phyloP scores from a whole-genome alignment of 345 rosid species.

The Boechera stricta region DNA sequence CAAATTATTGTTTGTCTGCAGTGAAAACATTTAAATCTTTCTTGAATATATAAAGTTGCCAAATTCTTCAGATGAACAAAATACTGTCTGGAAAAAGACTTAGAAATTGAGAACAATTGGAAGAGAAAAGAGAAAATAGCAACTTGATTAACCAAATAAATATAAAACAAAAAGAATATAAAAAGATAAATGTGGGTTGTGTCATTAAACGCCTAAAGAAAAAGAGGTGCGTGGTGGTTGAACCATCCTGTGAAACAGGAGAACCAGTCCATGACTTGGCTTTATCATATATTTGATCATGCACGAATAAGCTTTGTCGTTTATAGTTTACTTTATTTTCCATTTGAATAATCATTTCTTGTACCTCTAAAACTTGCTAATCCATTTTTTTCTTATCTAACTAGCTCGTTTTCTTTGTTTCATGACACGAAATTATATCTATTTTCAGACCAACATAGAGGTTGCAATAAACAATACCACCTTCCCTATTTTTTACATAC shows the following conservation, averaged over 20 bases:
- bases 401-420: slow-evolving; percentile 9
- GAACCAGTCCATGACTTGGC: slow-evolving; percentile 38
- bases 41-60: slow-evolving; percentile 10
- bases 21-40: not conserved
- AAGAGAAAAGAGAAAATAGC: slow-evolving; percentile 25
- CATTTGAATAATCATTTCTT: slow-evolving; percentile 37
- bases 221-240: slow-evolving; percentile 81
- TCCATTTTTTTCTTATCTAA: slow-evolving; percentile 41
- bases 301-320: slow-evolving; percentile 28
- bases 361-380: slow-evolving; percentile 33
- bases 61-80: not conserved
- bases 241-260: slow-evolving; percentile 54
- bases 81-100: not conserved
- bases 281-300: slow-evolving; percentile 37
- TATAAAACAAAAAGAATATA: slow-evolving; percentile 21
- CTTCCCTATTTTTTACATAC: not conserved
- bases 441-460: slow-evolving; percentile 26
- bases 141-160: slow-evolving; percentile 30
- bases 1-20: not conserved
- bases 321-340: slow-evolving; percentile 6
- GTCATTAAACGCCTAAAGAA: slow-evolving; percentile 63
- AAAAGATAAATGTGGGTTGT: slow-evolving; percentile 49
- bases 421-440: slow-evolving; percentile 33
- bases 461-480: slow-evolving; percentile 23
- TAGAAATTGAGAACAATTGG: not conserved